These are phyloP conservation scores for Hypoxylon fuscum DNA, from an alignment of 495 filamentous ascomycete genomes.

Conservation along the genomic window DNA sequence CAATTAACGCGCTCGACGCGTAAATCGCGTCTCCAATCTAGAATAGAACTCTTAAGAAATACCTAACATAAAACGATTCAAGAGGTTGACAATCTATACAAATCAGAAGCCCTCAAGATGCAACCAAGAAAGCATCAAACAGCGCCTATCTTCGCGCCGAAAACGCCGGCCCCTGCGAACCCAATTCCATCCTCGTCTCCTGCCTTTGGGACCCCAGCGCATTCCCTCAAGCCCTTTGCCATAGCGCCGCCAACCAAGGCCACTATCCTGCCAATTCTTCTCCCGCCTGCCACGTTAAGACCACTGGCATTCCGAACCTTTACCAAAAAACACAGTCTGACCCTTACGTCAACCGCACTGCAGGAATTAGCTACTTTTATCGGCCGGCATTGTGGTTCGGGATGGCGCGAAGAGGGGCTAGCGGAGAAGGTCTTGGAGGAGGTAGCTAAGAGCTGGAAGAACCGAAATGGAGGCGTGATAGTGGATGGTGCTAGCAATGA, in stretches of 20 bases:
- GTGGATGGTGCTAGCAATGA: constrained; percentile 82
- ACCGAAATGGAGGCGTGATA: constrained; percentile 81
- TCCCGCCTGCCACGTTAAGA: constrained; percentile 85
- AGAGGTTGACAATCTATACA: constrained; percentile 5
- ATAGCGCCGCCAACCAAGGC: constrained; percentile 65
- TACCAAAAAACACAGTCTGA: constrained; percentile 97
- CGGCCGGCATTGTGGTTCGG: constrained; percentile 90
- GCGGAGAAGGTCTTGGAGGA: constrained; percentile 94
- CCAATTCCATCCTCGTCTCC: constrained; percentile 87
- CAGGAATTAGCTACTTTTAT: constrained; percentile 87
- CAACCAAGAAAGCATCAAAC: constrained; percentile 44
- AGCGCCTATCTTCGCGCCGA: constrained; percentile 52
- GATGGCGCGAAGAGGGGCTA: constrained; percentile 94
- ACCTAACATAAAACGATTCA: background rate
- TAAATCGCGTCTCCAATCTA: constrained; percentile 25
- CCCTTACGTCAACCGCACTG: constrained; percentile 86
- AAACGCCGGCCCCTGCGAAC: constrained; percentile 52
- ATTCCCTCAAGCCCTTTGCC: constrained; percentile 71
- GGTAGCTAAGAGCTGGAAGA: constrained; percentile 89
- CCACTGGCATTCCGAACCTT: constrained; percentile 95
- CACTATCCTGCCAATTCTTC: constrained; percentile 84
- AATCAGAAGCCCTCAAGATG: constrained; percentile 27
- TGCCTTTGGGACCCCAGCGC: constrained; percentile 83
- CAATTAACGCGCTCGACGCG: constrained; percentile 46
- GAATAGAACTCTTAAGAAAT: constrained; percentile 18